Evolutionary conservation across 352 stramenopile species (phyloP), one percentile per base, ranked within the genome.

Genomic region (Phytophthora hibernalis): DNA sequence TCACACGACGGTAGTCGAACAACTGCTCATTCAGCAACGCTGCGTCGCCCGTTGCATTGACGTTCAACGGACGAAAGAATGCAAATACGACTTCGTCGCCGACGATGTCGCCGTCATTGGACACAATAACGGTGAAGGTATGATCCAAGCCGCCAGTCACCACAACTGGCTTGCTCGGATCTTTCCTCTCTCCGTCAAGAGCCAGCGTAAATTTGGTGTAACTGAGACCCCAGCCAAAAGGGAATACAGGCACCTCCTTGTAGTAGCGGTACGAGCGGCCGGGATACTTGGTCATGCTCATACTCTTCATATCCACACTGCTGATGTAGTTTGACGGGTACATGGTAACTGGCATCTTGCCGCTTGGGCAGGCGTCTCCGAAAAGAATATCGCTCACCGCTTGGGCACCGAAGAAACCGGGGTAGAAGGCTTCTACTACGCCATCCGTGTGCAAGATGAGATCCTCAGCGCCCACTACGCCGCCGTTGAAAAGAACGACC

Each of bases 261-360:
- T 89, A 98, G 68, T 98, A 98, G 2, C 90, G 79, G 65, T 98
- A 97, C n/a, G 91, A 97, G 9, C 92, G 85, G 3, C 93, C 93
- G 5, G 92, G 92, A 54, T 88, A 90, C 54, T 79, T 69, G 33
- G 87, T 96, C 91, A 98, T 97, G 76, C 86, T 87, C 87, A 97
- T 97, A 61, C 88, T 95, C 70, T 84, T 91, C 82, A 96, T 95
- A 9, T 83, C 53, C 11, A 97, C 77, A 1, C 62, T 62, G 15
- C 89, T 57, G n/a, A 93, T 72, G 53, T 93, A 96, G 52, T 88
- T 82, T 5, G 85, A 93, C 4, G 76, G 74, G 22, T 95, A 96
- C 76, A 98, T 95, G 7, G 92, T 97, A 37, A 96, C 85, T 0
- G 90, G 85, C 1, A 97, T 72, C 45, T 96, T 93, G 28, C 87